Evolutionary conservation across 2,329 filamentous ascomycete genomes (phyloP).

Genomic region (Biscogniauxia marginata): DNA sequence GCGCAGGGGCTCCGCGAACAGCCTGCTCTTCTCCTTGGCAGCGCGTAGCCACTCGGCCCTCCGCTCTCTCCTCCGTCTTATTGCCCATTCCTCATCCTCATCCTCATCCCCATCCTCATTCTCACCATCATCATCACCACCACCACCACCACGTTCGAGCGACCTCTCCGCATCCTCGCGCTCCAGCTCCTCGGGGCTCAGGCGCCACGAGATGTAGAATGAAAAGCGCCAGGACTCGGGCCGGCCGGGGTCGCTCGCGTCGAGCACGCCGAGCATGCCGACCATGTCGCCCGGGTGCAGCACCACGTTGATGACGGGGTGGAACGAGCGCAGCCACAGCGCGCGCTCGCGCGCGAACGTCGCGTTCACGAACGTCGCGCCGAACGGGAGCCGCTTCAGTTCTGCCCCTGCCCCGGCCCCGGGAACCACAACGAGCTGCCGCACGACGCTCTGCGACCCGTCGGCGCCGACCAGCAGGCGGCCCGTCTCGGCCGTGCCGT

Average conservation of each 20-base stretch:
- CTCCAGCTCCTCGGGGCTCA: constrained; percentile 39
- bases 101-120: constrained; percentile 19
- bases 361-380: constrained; percentile 44
- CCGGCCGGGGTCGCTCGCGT: constrained; percentile 35
- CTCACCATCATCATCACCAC: not conserved
- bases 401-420: constrained; percentile 19
- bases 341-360: constrained; percentile 42
- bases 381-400: constrained; percentile 41
- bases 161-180: constrained; percentile 31
- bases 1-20: constrained; percentile 44
- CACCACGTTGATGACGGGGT: constrained; percentile 42
- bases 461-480: constrained; percentile 35
- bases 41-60: constrained; percentile 31
- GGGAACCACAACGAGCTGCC: constrained; percentile 31
- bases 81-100: not conserved
- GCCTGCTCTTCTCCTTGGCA: constrained; percentile 37
- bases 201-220: constrained; percentile 47
- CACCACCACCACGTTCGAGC: constrained; percentile 29
- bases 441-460: constrained; percentile 30
- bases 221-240: constrained; percentile 45
- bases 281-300: constrained; percentile 44
- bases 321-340: constrained; percentile 40
- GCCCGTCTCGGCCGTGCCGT: constrained; percentile 29
- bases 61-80: not conserved
- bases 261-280: constrained; percentile 45